phyloP scores from a whole-genome alignment of 495 filamentous ascomycete species.

The Aspergillus coremiiformis region DNA sequence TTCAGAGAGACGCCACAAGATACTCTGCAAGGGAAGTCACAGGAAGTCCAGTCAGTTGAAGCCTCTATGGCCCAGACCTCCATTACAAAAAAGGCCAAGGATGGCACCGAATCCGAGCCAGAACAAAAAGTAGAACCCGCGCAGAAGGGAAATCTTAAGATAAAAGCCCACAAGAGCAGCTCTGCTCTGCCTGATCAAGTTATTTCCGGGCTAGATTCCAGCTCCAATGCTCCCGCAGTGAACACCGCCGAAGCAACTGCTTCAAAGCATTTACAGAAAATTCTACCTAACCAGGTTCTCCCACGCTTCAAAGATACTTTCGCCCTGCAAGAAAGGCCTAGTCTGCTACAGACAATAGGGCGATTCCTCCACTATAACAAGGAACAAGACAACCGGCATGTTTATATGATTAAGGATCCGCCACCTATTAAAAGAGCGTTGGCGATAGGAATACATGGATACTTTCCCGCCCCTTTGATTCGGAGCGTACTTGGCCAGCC shows the following conservation, averaged over 20 bases:
- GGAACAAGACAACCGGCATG: constrained; percentile 57
- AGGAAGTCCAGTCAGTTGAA: constrained; percentile 52
- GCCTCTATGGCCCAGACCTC: constrained; percentile 53
- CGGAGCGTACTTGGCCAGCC: constrained; percentile 87
- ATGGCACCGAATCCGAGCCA: constrained; percentile 16
- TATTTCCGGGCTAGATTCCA: constrained; percentile 30
- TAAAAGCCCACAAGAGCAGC: constrained; percentile 41
- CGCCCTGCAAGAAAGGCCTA: constrained; percentile 55
- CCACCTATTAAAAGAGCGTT: constrained; percentile 73
- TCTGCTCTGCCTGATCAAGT: constrained; percentile 23
- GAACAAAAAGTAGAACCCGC: constrained; percentile 35
- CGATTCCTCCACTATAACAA: constrained; percentile 56
- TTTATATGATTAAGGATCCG: constrained; percentile 60
- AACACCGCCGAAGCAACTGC: constrained; percentile 35
- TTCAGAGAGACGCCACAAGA: constrained; percentile 55
- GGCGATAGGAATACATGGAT: constrained; percentile 90
- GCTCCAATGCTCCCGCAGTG: constrained; percentile 18
- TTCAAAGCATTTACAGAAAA: constrained; percentile 39
- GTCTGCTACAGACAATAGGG: constrained; percentile 64
- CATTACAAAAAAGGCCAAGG: constrained; percentile 6
- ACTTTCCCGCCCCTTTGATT: constrained; percentile 79
- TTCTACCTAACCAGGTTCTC: constrained; percentile 56
- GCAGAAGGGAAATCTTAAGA: constrained; percentile 37
- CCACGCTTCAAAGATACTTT: constrained; percentile 65
- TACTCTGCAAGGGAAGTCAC: constrained; percentile 21